phyloP scores from a whole-genome alignment of 805 yeast genomes.

The Cyberlindnera saturnus region DNA sequence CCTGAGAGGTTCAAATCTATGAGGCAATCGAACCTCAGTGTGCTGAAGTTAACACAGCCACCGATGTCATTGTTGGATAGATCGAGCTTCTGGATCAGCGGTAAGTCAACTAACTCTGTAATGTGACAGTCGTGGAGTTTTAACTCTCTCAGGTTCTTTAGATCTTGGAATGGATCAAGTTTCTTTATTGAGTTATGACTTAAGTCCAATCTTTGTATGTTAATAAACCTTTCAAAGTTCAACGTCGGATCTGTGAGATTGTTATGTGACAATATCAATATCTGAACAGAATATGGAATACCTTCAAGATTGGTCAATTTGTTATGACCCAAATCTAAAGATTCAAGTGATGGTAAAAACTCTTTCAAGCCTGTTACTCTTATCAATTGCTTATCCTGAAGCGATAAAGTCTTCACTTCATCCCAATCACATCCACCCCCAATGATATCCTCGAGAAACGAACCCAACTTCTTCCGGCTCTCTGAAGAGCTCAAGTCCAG shows the following conservation, averaged over 20 bases:
- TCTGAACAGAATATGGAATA: slow-evolving; percentile 6
- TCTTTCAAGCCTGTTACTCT: slow-evolving; percentile 34
- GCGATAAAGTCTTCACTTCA: slow-evolving; percentile 26
- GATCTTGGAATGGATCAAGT: slow-evolving; percentile 23
- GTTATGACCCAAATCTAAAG: slow-evolving; percentile 11
- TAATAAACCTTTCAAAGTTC: slow-evolving; percentile 10
- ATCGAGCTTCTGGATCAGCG: slow-evolving; percentile 9
- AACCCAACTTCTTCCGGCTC: slow-evolving; percentile 33
- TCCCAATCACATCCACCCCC: slow-evolving; percentile 35
- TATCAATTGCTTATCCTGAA: slow-evolving; percentile 28
- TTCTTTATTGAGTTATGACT: slow-evolving; percentile 33
- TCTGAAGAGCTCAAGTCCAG: slow-evolving; percentile 40
- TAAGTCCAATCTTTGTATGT: slow-evolving; percentile 29
- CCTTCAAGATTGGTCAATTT: slow-evolving; percentile 19
- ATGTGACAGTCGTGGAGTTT: slow-evolving; percentile 2
- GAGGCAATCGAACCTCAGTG: slow-evolving; percentile 10
- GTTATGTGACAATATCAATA: slow-evolving; percentile 12
- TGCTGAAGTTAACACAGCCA: slow-evolving; percentile 5
- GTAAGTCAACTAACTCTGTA: background rate
- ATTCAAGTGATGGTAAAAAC: slow-evolving; percentile 31
- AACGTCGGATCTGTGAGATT: slow-evolving; percentile 14
- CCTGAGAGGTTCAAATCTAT: slow-evolving; percentile 10
- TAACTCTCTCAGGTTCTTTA: slow-evolving; percentile 21
- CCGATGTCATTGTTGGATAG: slow-evolving; percentile 12
- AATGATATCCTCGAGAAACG: slow-evolving; percentile 35